Evolutionary conservation across 2,329 filamentous ascomycete species (phyloP).

Genomic region (Fusarium mexicanum): DNA sequence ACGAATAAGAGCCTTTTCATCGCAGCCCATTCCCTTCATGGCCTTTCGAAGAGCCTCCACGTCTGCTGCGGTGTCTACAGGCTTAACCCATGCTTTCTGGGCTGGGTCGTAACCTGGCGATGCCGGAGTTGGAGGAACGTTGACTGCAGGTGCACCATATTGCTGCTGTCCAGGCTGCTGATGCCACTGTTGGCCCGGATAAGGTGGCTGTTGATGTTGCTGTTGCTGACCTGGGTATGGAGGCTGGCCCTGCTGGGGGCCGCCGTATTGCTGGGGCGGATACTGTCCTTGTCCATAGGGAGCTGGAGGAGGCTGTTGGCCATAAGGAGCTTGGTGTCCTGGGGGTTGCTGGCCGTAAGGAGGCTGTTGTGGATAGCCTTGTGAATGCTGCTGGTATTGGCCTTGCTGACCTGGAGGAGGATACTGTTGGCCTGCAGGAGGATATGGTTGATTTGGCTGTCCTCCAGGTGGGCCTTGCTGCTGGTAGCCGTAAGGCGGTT

Average conservation of each 20-base stretch:
- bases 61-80: conserved; percentile 45
- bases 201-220: conserved; percentile 8
- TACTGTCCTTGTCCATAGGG: conserved; percentile 24
- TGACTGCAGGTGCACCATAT: conserved; percentile 11
- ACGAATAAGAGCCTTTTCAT: conserved; percentile 45
- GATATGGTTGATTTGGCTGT: conserved; percentile 17
- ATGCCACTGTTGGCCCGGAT: conserved; percentile 35
- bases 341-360: conserved; percentile 25
- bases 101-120: conserved; percentile 44
- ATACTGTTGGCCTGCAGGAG: conserved; percentile 15
- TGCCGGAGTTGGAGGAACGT: conserved; percentile 38
- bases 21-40: conserved; percentile 50
- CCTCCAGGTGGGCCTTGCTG: conserved; percentile 10
- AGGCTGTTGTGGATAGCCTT: conserved; percentile 11
- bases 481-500: conserved; percentile 16
- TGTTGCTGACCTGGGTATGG: conserved; percentile 10
- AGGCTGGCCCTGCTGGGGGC: conserved; percentile 21
- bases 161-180: conserved; percentile 23
- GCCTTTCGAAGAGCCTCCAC: conserved; percentile 46
- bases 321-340: conserved; percentile 32
- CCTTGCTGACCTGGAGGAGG: background rate
- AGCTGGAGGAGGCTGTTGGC: conserved; percentile 17
- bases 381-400: background rate
- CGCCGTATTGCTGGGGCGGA: conserved; percentile 26
- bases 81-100: conserved; percentile 38